phyloP scores from a whole-genome alignment of 2,329 filamentous ascomycete genomes.

The Xylaria polymorpha region DNA sequence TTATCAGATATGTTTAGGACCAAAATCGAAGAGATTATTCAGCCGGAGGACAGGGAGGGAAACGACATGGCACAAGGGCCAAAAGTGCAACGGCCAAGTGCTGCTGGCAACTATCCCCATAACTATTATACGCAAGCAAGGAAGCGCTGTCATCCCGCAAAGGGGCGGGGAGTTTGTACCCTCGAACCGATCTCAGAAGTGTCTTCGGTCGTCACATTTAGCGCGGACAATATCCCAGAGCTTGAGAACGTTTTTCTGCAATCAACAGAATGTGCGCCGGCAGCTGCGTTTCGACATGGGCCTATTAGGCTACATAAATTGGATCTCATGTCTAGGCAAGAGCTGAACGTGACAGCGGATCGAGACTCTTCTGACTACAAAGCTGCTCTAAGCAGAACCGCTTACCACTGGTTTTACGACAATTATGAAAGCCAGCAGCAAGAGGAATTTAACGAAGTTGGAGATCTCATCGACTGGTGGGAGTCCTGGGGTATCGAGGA shows the following conservation, averaged over 20 bases:
- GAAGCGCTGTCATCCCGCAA: not conserved
- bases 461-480: constrained; percentile 25
- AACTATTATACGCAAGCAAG: not conserved
- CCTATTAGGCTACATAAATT: constrained; percentile 15
- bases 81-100: not conserved
- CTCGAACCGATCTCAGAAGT: constrained; percentile 26
- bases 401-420: not conserved
- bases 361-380: constrained; percentile 4
- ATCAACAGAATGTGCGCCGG: constrained; percentile 6
- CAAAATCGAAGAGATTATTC: constrained; percentile 18
- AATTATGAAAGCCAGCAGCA: constrained; percentile 22
- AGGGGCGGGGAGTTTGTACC: not conserved
- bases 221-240: not conserved
- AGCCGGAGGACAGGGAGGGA: not conserved
- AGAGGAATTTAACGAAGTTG: constrained; percentile 5
- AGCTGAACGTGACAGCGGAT: not conserved
- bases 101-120: not conserved
- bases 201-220: not conserved
- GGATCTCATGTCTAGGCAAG: not conserved
- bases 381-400: constrained; percentile 3
- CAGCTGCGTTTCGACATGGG: constrained; percentile 14
- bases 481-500: constrained; percentile 26
- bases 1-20: constrained; percentile 18
- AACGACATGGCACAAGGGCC: not conserved
- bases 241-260: constrained; percentile 6